Percentiles rank a stretch among this genome's conserved stretches.
These are phyloP conservation scores for Botrytis pseudocinerea DNA, from an alignment of 2,329 filamentous ascomycete genomes.

Conservation along the genomic window DNA sequence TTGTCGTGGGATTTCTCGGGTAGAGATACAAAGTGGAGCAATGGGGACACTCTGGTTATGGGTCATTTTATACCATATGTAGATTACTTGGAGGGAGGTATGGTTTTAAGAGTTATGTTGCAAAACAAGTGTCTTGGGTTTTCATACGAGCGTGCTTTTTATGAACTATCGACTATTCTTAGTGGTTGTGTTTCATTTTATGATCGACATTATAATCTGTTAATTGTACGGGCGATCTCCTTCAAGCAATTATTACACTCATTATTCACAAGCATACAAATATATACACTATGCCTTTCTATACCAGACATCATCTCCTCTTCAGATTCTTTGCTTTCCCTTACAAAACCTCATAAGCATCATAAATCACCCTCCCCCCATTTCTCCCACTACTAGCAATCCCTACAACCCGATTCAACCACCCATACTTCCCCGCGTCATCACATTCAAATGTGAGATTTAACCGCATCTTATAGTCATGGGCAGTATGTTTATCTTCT, in stretches of 20 bases:
- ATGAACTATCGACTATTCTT: background rate
- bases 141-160: background rate
- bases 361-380: slow-evolving; percentile 26
- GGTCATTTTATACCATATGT: background rate
- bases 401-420: slow-evolving; percentile 34
- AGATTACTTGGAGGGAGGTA: background rate
- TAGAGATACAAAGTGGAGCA: background rate
- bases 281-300: no score
- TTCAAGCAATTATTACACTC: background rate
- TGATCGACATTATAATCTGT: background rate
- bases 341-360: slow-evolving; percentile 27
- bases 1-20: background rate
- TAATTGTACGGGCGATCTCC: no score
- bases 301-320: background rate
- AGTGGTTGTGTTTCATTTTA: background rate
- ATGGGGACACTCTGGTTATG: background rate
- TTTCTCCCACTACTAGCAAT: slow-evolving; percentile 27
- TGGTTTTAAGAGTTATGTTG: background rate
- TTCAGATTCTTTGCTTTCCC: background rate
- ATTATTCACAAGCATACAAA: background rate
- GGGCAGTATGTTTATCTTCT: background rate
- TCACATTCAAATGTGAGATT: slow-evolving; percentile 38
- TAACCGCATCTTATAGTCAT: slow-evolving; percentile 38
- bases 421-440: slow-evolving; percentile 34
- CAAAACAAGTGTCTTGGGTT: slow-evolving; percentile 1